Evolutionary conservation across 225 moss, liverwort and hornwort genomes (phyloP), one percentile per base, ranked within the genome.

Genomic region (Straminergon stramineum): DNA sequence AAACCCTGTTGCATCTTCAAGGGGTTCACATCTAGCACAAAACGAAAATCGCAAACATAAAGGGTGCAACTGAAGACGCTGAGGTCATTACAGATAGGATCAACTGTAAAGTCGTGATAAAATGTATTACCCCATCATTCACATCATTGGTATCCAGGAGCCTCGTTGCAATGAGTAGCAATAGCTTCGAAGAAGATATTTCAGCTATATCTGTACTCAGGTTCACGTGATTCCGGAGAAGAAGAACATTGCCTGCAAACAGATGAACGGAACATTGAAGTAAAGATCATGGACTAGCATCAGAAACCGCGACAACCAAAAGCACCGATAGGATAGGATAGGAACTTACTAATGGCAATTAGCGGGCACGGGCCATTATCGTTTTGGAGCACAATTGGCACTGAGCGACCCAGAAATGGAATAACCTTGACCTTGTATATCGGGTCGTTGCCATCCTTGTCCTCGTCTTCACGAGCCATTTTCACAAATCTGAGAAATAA

Each of bases 341-440:
- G 89, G 58, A 76, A 89, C 95, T 94, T 94, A 99, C 99, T 96
- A 90, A 99, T 96, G 88, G 99, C 96, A 82, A 99, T 97, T 82
- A 99, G 94, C 79, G 99, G 99, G 92, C 99, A 99, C 75, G 99
- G 99, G 67, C 99, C 99, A 91, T 99, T 99, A 87, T 97, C 99
- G 89, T 97, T 97, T 92, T 99, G 99, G 52, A 99, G 95, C 86
- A 99, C 96, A 93, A 99, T 97, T 75, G 99, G 99, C 89, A 99
- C 97, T 65, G 95, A 93, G 85, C 99, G 97, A 89, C 94, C 94
- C 76, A 97, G 65, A 90, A 96, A 97, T 66, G 96, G 96, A 89
- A 99, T 96, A 75, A 96, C 92, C 89, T 99, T 99, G 86, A 95
- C 95, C 83, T 97, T 99, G 74, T 99, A 97, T 74, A 96, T 94